Conservation (phyloP, 345 rosid genomes). For the Citrus cavaleriei region DNA sequence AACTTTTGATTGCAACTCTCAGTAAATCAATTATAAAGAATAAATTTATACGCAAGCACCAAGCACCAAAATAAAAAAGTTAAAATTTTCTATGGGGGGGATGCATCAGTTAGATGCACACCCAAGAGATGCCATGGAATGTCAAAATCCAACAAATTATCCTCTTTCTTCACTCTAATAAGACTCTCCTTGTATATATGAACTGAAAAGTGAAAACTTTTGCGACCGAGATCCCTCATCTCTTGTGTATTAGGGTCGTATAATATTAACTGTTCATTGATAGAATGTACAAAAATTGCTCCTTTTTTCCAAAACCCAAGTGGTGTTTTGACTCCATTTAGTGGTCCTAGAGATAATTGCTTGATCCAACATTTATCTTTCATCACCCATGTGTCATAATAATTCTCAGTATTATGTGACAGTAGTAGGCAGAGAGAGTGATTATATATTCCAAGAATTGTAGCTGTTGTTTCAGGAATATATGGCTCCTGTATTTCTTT, state of each 20-base stretch:
- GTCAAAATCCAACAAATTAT: too few species aligned
- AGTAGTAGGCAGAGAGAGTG: not conserved
- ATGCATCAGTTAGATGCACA: not conserved
- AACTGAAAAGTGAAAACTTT: not conserved
- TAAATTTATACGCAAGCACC: too few species aligned
- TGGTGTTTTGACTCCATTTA: not conserved
- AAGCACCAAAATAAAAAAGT: too few species aligned
- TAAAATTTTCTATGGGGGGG: too few species aligned
- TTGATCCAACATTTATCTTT: too few species aligned
- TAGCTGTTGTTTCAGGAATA: not conserved
- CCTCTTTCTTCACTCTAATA: too few species aligned
- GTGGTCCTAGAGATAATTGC: too few species aligned
- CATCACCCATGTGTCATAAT: too few species aligned
- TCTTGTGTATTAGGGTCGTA: not conserved
- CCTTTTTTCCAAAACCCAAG: not conserved
- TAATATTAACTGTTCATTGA: accelerated
- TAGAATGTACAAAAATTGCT: not conserved
- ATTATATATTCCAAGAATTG: not conserved
- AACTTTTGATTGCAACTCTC: accelerated
- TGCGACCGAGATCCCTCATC: not conserved
- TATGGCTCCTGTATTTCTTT: not conserved
- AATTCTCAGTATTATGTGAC: too few species aligned
- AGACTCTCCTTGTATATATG: not conserved
- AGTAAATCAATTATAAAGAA: too few species aligned
- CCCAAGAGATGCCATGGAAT: not conserved